These are phyloP conservation scores for Suhomyces prunicola DNA, from an alignment of 805 yeast genomes.

Conservation along the genomic window DNA sequence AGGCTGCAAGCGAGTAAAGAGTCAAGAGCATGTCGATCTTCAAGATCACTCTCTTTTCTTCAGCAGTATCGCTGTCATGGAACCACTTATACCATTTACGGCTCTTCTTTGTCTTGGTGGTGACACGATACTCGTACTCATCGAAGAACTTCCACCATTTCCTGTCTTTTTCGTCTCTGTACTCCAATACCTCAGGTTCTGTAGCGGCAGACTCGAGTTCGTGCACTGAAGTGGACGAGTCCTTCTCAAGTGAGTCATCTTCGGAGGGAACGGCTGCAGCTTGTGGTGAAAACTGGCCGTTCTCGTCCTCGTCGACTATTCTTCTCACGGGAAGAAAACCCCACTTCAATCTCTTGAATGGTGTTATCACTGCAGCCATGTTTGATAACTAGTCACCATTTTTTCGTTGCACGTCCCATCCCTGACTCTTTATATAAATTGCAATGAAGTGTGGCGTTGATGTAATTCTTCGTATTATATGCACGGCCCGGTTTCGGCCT, in stretches of 20 bases:
- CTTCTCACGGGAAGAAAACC: constrained; percentile 35
- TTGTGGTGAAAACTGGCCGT: neutral
- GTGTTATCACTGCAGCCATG: neutral
- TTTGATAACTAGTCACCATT: neutral
- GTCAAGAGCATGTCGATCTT: constrained; percentile 33
- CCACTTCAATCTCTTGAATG: constrained; percentile 23
- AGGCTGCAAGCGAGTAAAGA: constrained; percentile 37
- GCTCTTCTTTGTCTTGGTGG: constrained; percentile 29
- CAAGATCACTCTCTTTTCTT: constrained; percentile 26
- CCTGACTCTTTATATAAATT: neutral
- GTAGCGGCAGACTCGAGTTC: neutral
- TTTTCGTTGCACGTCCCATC: neutral
- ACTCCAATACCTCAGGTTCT: constrained; percentile 25
- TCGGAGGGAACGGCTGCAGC: neutral
- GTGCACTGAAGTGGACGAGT: neutral
- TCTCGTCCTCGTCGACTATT: constrained; percentile 29
- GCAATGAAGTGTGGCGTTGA: neutral
- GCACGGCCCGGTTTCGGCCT: neutral
- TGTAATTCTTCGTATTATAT: neutral
- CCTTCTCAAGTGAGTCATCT: neutral
- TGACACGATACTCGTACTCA: constrained; percentile 56
- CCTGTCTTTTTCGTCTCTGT: constrained; percentile 52
- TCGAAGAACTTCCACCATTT: constrained; percentile 52
- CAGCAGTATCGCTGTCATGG: constrained; percentile 45
- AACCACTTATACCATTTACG: constrained; percentile 57